Evolutionary conservation across 768 basidiomycete genomes (phyloP).

Genomic region (Gelatoporia subvermispora): DNA sequence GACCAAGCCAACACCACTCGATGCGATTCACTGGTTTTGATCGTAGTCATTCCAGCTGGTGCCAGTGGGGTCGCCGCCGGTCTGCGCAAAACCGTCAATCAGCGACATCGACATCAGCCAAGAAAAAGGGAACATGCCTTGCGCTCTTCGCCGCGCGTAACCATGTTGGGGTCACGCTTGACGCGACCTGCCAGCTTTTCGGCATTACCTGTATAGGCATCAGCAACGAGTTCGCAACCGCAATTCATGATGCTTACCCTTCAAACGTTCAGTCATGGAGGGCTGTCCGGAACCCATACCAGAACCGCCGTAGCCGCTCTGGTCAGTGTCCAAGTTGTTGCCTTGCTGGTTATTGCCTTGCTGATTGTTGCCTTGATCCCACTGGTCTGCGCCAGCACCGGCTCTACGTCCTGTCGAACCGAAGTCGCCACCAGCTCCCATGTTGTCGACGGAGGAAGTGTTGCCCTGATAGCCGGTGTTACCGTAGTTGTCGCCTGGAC

Average conservation of each 20-base stretch:
- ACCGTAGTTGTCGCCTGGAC: slow-evolving; percentile 10
- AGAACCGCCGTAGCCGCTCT: neutral
- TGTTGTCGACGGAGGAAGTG: slow-evolving; percentile 9
- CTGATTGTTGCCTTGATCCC: neutral
- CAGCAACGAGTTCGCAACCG: neutral
- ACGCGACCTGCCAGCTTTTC: slow-evolving; percentile 9
- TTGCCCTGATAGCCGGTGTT: slow-evolving; percentile 9
- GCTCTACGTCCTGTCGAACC: neutral
- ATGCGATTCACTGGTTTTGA: too few relatives aligned
- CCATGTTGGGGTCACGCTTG: slow-evolving; percentile 8
- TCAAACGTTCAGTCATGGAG: slow-evolving; percentile 10
- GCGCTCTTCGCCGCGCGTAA: slow-evolving; percentile 11
- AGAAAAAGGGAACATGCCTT: slow-evolving; percentile 7
- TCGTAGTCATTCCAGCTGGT: too few relatives aligned
- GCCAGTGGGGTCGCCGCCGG: too few relatives aligned
- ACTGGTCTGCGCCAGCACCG: neutral
- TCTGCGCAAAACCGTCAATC: too few relatives aligned
- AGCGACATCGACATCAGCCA: too few relatives aligned
- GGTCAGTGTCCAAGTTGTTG: slow-evolving; percentile 1
- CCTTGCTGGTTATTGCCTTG: neutral
- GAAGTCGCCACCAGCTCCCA: slow-evolving; percentile 10
- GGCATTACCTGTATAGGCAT: slow-evolving; percentile 1
- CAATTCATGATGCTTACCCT: slow-evolving; percentile 5
- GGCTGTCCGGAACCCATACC: slow-evolving; percentile 5
- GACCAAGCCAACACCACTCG: too few relatives aligned